Percentiles rank a stretch among this genome's conserved stretches.
Evolutionary conservation across 2,329 filamentous ascomycete genomes (phyloP).

Genomic region (Aspergillus pseudonomiae): DNA sequence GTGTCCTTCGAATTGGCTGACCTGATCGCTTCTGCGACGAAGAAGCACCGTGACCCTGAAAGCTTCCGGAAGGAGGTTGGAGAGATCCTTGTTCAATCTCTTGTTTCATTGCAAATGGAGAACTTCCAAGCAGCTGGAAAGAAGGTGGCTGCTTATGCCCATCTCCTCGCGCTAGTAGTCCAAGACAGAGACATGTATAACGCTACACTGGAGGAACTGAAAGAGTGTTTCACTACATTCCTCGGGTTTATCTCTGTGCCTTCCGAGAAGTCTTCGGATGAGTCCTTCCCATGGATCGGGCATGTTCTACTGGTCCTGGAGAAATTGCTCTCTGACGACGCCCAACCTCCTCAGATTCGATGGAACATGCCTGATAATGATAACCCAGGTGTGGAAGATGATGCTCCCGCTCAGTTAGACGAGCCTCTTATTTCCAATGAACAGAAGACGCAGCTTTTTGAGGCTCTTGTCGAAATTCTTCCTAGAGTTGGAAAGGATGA

Average conservation of each 20-base stretch:
- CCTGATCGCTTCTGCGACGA: constrained; percentile 73
- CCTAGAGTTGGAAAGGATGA: constrained; percentile 88
- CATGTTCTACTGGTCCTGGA: constrained; percentile 90
- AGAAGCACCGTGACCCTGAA: constrained; percentile 62
- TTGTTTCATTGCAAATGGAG: constrained; percentile 69
- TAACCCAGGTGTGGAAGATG: constrained; percentile 50
- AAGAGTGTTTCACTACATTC: constrained; percentile 74
- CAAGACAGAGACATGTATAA: constrained; percentile 82
- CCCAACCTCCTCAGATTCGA: constrained; percentile 72
- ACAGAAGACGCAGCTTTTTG: constrained; percentile 72
- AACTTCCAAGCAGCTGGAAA: constrained; percentile 59
- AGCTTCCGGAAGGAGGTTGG: constrained; percentile 73
- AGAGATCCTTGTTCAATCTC: constrained; percentile 77
- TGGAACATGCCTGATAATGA: constrained; percentile 65
- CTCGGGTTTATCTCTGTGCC: constrained; percentile 75
- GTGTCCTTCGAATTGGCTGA: constrained; percentile 91
- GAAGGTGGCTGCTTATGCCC: constrained; percentile 88
- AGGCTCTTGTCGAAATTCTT: constrained; percentile 78
- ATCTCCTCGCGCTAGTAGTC: constrained; percentile 84
- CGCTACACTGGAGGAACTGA: constrained; percentile 72
- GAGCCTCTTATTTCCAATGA: constrained; percentile 65
- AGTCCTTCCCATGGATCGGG: constrained; percentile 88
- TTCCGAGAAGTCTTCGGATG: constrained; percentile 68
- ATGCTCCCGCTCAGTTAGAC: constrained; percentile 61
- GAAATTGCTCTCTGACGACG: constrained; percentile 85